Percentiles rank a stretch among this genome's conserved stretches.
Conservation (phyloP, 306 rosid genomes). For the Crataegus laevigata region DNA sequence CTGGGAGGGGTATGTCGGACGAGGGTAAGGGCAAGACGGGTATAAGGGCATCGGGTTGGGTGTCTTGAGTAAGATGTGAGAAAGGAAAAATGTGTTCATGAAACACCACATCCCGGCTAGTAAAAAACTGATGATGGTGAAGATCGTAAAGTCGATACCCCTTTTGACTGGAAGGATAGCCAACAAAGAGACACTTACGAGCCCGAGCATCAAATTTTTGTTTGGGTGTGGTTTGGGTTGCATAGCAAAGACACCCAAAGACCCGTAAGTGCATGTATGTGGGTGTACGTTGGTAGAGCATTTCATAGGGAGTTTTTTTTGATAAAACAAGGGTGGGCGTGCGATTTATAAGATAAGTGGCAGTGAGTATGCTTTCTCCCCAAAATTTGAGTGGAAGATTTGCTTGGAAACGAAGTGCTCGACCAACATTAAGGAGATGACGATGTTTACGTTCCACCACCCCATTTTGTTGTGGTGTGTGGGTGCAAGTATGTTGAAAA, state of each 20-base stretch:
- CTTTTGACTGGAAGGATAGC: neutral
- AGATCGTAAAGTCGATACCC: neutral
- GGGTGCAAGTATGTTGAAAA: neutral
- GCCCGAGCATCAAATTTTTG: neutral
- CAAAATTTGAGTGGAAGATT: neutral
- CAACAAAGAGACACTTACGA: neutral
- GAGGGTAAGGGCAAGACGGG: no score
- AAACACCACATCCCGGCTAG: neutral
- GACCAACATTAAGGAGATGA: neutral
- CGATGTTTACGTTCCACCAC: neutral
- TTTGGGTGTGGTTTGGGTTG: neutral
- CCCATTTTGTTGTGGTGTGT: neutral
- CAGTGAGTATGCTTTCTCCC: neutral
- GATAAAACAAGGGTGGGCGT: neutral
- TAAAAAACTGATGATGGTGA: neutral
- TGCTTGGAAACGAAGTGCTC: neutral
- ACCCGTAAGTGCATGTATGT: neutral
- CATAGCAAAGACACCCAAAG: neutral
- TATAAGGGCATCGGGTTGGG: neutral
- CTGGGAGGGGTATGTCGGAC: no score
- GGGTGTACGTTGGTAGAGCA: neutral
- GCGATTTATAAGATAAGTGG: neutral
- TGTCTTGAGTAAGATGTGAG: neutral
- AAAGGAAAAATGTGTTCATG: neutral
- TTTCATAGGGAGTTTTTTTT: neutral